Evolutionary conservation across 2,329 filamentous ascomycete species (phyloP).

Genomic region (Pestalotiopsis fici): DNA sequence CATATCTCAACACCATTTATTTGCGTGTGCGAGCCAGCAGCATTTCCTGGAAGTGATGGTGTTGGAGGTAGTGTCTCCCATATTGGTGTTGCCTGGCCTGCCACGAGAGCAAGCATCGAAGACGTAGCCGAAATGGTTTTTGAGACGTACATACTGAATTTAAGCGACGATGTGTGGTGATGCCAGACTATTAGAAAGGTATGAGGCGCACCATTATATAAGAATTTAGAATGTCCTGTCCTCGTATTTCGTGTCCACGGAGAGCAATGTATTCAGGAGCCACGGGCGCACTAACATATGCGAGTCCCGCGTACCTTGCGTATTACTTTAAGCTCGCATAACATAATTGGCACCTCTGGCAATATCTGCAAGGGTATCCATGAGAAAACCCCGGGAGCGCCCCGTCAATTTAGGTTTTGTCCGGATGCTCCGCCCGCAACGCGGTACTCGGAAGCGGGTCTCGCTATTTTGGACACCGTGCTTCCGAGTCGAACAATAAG

Average conservation of each 20-base stretch:
- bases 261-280: neutral
- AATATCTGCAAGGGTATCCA: neutral
- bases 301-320: neutral
- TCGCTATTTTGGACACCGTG: neutral
- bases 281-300: neutral
- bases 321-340: neutral
- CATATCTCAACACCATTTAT: constrained; percentile 41
- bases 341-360: neutral
- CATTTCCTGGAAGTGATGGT: constrained; percentile 35
- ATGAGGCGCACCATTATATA: neutral
- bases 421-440: neutral
- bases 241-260: neutral
- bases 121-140: neutral
- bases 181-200: neutral
- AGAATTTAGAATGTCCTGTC: neutral
- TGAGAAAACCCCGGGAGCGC: neutral
- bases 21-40: constrained; percentile 24
- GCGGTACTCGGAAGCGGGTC: neutral
- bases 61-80: constrained; percentile 38
- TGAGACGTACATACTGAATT: neutral
- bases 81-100: constrained; percentile 17
- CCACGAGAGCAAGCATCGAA: neutral
- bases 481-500: neutral
- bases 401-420: neutral
- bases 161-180: neutral